These are phyloP conservation scores for Mycena citricolor DNA, from an alignment of 1,284 basidiomycete species.

Conservation along the genomic window DNA sequence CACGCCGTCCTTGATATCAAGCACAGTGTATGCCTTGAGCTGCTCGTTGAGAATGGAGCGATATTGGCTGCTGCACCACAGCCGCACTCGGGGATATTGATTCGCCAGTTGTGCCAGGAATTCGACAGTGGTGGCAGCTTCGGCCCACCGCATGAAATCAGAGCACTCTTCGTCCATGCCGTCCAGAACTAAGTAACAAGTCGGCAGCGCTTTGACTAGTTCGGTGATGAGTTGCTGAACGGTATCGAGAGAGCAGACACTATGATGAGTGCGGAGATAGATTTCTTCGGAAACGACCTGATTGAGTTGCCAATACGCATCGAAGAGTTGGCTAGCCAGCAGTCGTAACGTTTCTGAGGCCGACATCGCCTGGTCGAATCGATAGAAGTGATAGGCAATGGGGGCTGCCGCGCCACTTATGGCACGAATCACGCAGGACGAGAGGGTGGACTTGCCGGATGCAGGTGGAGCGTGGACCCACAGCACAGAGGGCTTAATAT, in stretches of 20 bases:
- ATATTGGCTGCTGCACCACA: slow-evolving; percentile 24
- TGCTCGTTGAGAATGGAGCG: slow-evolving; percentile 9
- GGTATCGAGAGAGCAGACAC: slow-evolving; percentile 14
- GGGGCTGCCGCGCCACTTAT: slow-evolving; percentile 9
- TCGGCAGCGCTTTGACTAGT: slow-evolving; percentile 17
- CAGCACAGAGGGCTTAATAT: slow-evolving; percentile 9
- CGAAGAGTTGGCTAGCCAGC: slow-evolving; percentile 25
- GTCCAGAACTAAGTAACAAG: slow-evolving; percentile 24
- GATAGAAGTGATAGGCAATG: slow-evolving; percentile 23
- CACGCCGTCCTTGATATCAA: slow-evolving; percentile 10
- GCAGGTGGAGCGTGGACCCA: slow-evolving; percentile 22
- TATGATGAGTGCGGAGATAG: slow-evolving; percentile 14
- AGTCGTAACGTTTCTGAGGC: slow-evolving; percentile 22
- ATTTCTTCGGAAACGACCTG: slow-evolving; percentile 20
- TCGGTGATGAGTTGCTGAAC: slow-evolving; percentile 16
- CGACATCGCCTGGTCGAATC: slow-evolving; percentile 17
- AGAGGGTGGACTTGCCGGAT: slow-evolving; percentile 23
- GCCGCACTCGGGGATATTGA: slow-evolving; percentile 11
- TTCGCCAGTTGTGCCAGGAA: slow-evolving; percentile 16
- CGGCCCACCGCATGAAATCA: slow-evolving; percentile 13
- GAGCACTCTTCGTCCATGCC: slow-evolving; percentile 27
- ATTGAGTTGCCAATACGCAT: slow-evolving; percentile 14
- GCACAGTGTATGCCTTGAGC: neutral
- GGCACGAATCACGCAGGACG: slow-evolving; percentile 14
- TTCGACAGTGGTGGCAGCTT: slow-evolving; percentile 14